Evolutionary conservation across 768 basidiomycete genomes (phyloP), one percentile per base, ranked within the genome.

Genomic region (Pisolithus marmoratus): DNA sequence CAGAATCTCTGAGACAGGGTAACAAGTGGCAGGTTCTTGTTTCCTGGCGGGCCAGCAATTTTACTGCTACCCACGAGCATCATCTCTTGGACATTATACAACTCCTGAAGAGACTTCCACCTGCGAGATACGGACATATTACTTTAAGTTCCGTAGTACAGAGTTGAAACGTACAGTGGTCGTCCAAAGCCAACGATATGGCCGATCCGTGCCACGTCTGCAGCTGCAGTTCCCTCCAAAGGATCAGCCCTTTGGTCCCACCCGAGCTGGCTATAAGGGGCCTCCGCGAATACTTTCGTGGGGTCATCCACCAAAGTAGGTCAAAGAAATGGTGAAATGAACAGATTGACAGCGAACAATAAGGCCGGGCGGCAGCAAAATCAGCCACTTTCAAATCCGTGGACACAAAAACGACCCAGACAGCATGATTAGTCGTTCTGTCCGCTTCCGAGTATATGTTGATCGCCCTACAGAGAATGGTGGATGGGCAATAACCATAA

Each of bases 401-500:
- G n/a, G 49, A 54, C 20, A 41, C 5, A 37, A 54, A 50, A 6
- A 43, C 34, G 17, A 44, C 53, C 53, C 53, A 54, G 31, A 50
- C 27, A 1, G 41, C 11, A 9, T 29, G 11, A 8, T 46, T 6
- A 4, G 2, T 14, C 4, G 3, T 2, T 8, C 27, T 29, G 1
- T 1, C 9, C 5, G 14, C 12, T 26, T 5, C 22, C 3, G 38
- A 41, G 38, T n/a, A 41, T 4, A 22, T 5, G n/a, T n/a, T 41
- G 7, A 41, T 41, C 5, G 38, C 38, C 38, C n/a, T 41, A 22
- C 38, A 41, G 19, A 41, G n/a, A 8, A 19, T 19, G 3, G 14
- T 29, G 2, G 9, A 29, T 29, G 27, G 27, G 15, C 17, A n/a
- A 41, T n/a, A 22, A 8, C n/a, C n/a, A n/a, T n/a, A n/a, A n/a